Conservation (phyloP, 1,284 basidiomycete genomes). For the Entoloma clypeatum region DNA sequence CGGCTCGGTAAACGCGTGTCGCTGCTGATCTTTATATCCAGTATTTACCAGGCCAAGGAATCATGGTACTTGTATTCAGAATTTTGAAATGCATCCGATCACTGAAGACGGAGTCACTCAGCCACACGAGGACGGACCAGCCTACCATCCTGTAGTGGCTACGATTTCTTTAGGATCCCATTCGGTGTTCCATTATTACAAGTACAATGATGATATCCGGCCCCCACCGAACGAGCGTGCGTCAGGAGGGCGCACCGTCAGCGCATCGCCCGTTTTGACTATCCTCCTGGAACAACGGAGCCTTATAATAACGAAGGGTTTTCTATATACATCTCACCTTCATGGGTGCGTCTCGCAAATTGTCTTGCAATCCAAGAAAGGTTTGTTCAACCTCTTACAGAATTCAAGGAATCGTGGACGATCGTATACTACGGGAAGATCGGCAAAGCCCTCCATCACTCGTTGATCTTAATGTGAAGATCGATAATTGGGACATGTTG, state of each 20-base stretch:
- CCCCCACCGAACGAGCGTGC: conserved; percentile 12
- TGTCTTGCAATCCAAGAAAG: conserved; percentile 2
- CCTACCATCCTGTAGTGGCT: conserved; percentile 85
- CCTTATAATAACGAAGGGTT: conserved; percentile 69
- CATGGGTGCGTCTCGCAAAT: conserved; percentile 46
- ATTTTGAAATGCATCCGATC: neutral
- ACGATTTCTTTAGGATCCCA: conserved; percentile 87
- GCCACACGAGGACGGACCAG: conserved; percentile 92
- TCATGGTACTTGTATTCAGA: conserved; percentile 58
- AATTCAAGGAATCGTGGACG: conserved; percentile 54
- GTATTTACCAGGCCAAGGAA: conserved; percentile 90
- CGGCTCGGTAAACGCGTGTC: conserved; percentile 15
- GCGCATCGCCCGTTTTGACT: conserved; percentile 62
- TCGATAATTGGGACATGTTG: conserved; percentile 57
- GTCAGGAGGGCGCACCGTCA: conserved; percentile 60
- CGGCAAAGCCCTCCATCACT: conserved; percentile 22
- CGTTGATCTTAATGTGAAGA: conserved; percentile 29
- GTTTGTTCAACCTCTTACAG: conserved; percentile 25
- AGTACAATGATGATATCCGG: conserved; percentile 39
- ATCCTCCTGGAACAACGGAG: conserved; percentile 82
- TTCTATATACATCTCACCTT: conserved; percentile 66
- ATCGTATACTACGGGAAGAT: conserved; percentile 35
- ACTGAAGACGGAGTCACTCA: conserved; percentile 28
- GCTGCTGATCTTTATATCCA: conserved; percentile 26
- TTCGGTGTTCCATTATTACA: conserved; percentile 82